These are phyloP conservation scores for Pseudogymnoascus pannorum DNA, from an alignment of 2,329 filamentous ascomycete species.

Conservation along the genomic window DNA sequence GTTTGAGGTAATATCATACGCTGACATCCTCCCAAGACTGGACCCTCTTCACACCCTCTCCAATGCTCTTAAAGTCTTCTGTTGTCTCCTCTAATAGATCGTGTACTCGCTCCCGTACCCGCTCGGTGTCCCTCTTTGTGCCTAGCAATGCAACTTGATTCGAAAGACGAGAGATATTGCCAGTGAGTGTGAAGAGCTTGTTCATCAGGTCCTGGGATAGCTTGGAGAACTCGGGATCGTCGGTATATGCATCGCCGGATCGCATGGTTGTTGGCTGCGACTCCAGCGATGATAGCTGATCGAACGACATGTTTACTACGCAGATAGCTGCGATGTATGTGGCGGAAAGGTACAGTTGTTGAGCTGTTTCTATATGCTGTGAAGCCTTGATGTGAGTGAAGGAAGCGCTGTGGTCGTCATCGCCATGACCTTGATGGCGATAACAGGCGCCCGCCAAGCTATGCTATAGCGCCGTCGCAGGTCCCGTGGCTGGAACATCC, in stretches of 20 bases:
- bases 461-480: background rate
- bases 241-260: slow-evolving; percentile 69
- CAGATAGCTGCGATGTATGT: background rate
- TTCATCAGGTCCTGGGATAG: slow-evolving; percentile 78
- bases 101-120: slow-evolving; percentile 84
- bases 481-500: slow-evolving; percentile 7
- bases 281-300: slow-evolving; percentile 78
- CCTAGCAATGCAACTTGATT: slow-evolving; percentile 81
- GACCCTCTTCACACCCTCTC: slow-evolving; percentile 87
- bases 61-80: slow-evolving; percentile 81
- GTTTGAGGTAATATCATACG: slow-evolving; percentile 36
- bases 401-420: slow-evolving; percentile 4
- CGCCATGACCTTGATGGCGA: slow-evolving; percentile 10
- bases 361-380: background rate
- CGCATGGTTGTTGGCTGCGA: slow-evolving; percentile 65
- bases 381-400: background rate
- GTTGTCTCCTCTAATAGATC: slow-evolving; percentile 80
- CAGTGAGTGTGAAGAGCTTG: slow-evolving; percentile 81
- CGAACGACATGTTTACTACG: slow-evolving; percentile 71
- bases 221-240: slow-evolving; percentile 86
- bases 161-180: slow-evolving; percentile 77
- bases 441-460: slow-evolving; percentile 2
- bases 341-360: background rate
- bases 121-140: slow-evolving; percentile 83
- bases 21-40: slow-evolving; percentile 80